Base-by-base conservation (phyloP, 2,329 filamentous ascomycete species). In the Coniochaeta prunicola region DNA sequence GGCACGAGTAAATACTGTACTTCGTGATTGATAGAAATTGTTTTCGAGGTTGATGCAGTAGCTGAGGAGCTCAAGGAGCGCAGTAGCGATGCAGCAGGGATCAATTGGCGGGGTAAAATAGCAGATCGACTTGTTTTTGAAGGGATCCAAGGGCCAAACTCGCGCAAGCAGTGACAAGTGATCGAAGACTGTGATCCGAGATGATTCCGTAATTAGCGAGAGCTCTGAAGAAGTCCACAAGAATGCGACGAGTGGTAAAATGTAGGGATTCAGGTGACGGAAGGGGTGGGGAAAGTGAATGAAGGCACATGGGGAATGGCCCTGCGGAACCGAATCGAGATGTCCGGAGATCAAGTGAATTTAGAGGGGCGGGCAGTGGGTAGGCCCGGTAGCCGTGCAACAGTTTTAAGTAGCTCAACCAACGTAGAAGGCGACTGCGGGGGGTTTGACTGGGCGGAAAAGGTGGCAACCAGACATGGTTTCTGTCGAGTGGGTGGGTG, bases 111-210 rank as follows among this genome's bases (percentile, higher is more conserved):
- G 45, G 45, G 45, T 50, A 50, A 28, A 50, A 40, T 24, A 31
- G 58, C 33, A 56, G 26, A 53, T 57, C 38, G 56, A 58, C 55
- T n/a, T n/a, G 38, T 56, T 59, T 55, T 59, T 56, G 42, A 57
- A 53, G 21, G 58, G 24, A 30, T 30, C 13, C 45, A 50, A 30
- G 2, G 21, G 21, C n/a, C 45, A 30, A 15, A 17, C 45, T 50
- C 13, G 10, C 24, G 45, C 21, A 28, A 30, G 13, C 7, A 50
- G 24, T 26, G 45, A 50, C 21, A 50, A 28, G 42, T 28, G 45
- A 50, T 17, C 45, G 24, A 50, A 26, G 28, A 28, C 21, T 3
- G 45, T 28, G 24, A 26, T 50, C 24, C n/a, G 45, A 17, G 24
- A 50, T 50, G 53, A 54, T 26, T 34, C 15, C 28, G 7, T 26